Evolutionary conservation across 2,329 filamentous ascomycete species (phyloP).

Genomic region (Paecilomyces sp.): DNA sequence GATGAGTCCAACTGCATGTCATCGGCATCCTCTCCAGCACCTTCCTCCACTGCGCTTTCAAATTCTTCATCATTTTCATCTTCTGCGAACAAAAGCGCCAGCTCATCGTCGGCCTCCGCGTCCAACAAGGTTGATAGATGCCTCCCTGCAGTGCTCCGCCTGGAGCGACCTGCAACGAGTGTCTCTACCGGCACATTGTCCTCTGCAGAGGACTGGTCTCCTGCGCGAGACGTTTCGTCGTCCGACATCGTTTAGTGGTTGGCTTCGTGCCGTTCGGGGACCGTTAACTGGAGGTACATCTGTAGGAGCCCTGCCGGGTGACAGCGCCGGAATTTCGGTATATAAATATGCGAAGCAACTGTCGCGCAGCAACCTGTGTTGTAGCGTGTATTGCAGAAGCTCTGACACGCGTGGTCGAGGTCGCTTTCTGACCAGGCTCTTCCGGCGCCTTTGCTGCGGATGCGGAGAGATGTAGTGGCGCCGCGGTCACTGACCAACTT

Average conservation of each 20-base stretch:
- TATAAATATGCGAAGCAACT: neutral
- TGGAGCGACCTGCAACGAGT: conserved; percentile 48
- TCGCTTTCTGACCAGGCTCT: neutral
- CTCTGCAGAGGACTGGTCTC: conserved; percentile 15
- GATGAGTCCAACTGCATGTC: conserved; percentile 85
- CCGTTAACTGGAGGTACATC: neutral
- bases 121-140: conserved; percentile 72
- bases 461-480: no score
- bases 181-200: conserved; percentile 20
- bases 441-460: neutral
- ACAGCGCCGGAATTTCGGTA: neutral
- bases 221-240: conserved; percentile 19
- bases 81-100: conserved; percentile 58
- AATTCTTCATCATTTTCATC: conserved; percentile 49
- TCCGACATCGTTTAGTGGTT: conserved; percentile 16
- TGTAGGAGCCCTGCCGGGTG: neutral
- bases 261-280: conserved; percentile 1
- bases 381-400: neutral
- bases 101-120: conserved; percentile 63
- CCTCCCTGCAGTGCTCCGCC: conserved; percentile 76
- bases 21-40: conserved; percentile 51
- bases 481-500: no score
- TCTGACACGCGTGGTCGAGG: neutral
- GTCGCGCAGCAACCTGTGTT: neutral
- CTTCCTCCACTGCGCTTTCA: conserved; percentile 24